A percentile compares a stretch with the other conserved stretches of the same genome.
phyloP scores from a whole-genome alignment of 2,329 filamentous ascomycete genomes.

The Colletotrichum camelliae region DNA sequence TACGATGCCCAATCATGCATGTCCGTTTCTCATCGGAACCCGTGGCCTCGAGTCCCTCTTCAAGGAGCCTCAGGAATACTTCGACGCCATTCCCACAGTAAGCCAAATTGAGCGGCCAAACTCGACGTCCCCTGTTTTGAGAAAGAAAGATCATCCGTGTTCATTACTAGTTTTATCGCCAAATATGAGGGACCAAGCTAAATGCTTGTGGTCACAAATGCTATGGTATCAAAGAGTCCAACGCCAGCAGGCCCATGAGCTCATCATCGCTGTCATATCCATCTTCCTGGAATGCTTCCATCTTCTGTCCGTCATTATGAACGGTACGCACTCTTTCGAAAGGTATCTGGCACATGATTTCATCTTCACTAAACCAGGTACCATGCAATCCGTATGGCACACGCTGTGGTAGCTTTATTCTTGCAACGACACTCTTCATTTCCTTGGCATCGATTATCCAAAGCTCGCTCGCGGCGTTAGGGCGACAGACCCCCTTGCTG shows the following conservation, averaged over 20 bases:
- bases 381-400: conserved; percentile 75
- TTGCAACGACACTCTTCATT: conserved; percentile 66
- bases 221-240: conserved; percentile 2
- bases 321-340: conserved; percentile 13
- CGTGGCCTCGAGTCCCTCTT: neutral
- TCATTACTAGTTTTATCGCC: neutral
- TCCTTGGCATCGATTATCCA: conserved; percentile 71
- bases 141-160: neutral
- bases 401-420: conserved; percentile 65
- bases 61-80: neutral
- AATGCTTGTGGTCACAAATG: neutral
- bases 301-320: neutral
- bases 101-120: neutral
- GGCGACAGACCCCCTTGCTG: conserved; percentile 47
- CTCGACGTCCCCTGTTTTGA: neutral
- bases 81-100: neutral
- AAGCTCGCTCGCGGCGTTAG: conserved; percentile 60
- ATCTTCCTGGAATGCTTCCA: neutral
- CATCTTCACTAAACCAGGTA: conserved; percentile 61
- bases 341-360: conserved; percentile 53
- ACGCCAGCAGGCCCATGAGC: neutral
- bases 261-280: neutral
- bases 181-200: neutral
- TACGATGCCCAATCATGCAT: neutral
- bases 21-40: neutral